Percentiles rank a stretch among this genome's conserved stretches.
phyloP scores from a whole-genome alignment of 345 rosid genomes.

The Hibiscus syriacus region DNA sequence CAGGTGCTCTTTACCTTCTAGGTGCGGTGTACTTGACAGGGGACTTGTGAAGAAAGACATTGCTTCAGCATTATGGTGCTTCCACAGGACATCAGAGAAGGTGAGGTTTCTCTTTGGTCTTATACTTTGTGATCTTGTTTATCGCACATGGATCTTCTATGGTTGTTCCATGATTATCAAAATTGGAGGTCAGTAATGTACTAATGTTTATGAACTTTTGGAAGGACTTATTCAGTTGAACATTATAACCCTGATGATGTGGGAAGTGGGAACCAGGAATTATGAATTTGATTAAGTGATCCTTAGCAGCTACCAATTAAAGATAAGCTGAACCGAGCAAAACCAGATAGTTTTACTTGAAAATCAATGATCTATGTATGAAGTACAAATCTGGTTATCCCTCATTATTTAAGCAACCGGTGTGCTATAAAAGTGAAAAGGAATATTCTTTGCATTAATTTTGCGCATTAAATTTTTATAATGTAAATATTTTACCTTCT shows the following conservation, averaged over 20 bases:
- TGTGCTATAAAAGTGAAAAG: neutral
- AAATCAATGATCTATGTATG: neutral
- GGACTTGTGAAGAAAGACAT: conserved; percentile 81
- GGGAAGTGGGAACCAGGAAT: neutral
- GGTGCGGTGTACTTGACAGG: conserved; percentile 85
- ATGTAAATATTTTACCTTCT: neutral
- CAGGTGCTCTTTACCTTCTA: conserved; percentile 89
- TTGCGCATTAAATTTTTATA: neutral
- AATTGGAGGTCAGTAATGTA: neutral
- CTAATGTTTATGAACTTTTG: neutral
- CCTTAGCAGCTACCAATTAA: neutral
- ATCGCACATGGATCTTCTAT: neutral
- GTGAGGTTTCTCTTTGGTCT: conserved; percentile 25
- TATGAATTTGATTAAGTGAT: neutral
- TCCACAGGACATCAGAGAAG: conserved; percentile 86
- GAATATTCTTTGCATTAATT: neutral
- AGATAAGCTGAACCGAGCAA: neutral
- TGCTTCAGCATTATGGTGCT: conserved; percentile 91
- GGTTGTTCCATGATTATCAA: neutral
- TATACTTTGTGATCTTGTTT: neutral
- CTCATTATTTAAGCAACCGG: neutral
- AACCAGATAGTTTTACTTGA: neutral
- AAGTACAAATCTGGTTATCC: neutral
- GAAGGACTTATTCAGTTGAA: neutral
- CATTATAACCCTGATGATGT: neutral